These are phyloP conservation scores for Colletotrichum incanum DNA, from an alignment of 2,329 filamentous ascomycete species.

Conservation along the genomic window DNA sequence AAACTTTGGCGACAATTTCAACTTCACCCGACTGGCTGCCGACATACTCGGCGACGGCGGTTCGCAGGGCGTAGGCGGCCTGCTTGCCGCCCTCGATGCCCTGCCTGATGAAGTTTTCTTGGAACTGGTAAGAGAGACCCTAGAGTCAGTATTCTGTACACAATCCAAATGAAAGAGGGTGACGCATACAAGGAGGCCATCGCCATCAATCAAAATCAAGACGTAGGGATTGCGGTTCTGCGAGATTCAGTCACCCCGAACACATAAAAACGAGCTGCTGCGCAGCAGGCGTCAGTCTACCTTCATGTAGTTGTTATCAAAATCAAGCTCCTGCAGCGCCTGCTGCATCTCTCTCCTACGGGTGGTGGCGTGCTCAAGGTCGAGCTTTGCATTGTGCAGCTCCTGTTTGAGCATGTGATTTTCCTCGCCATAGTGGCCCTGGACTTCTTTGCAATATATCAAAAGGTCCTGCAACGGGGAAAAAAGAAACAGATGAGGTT, in stretches of 20 bases:
- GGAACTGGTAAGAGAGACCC: conserved; percentile 63
- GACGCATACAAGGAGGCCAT: conserved; percentile 70
- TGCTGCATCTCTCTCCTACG: conserved; percentile 67
- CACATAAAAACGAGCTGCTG: conserved; percentile 6
- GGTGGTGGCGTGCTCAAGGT: conserved; percentile 65
- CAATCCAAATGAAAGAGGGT: background rate
- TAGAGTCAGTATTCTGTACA: conserved; percentile 24
- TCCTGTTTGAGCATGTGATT: conserved; percentile 59
- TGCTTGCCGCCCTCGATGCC: conserved; percentile 70
- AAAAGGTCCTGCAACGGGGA: conserved; percentile 60
- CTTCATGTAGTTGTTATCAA: conserved; percentile 61
- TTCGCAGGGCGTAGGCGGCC: conserved; percentile 66
- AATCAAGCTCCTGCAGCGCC: conserved; percentile 57
- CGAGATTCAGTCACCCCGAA: conserved; percentile 29
- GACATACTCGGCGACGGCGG: conserved; percentile 64
- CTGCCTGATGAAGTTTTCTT: conserved; percentile 67
- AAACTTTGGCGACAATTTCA: conserved; percentile 70
- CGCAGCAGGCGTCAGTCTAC: conserved; percentile 54
- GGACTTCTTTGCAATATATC: conserved; percentile 61
- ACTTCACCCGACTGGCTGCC: conserved; percentile 61
- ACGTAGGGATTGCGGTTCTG: conserved; percentile 73
- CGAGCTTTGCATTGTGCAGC: conserved; percentile 62
- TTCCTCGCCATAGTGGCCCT: conserved; percentile 61
- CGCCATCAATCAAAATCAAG: conserved; percentile 74
- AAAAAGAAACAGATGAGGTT: conserved; percentile 1